Base-by-base conservation (phyloP, 1,139 yeast species). In the Pichia sp. region DNA sequence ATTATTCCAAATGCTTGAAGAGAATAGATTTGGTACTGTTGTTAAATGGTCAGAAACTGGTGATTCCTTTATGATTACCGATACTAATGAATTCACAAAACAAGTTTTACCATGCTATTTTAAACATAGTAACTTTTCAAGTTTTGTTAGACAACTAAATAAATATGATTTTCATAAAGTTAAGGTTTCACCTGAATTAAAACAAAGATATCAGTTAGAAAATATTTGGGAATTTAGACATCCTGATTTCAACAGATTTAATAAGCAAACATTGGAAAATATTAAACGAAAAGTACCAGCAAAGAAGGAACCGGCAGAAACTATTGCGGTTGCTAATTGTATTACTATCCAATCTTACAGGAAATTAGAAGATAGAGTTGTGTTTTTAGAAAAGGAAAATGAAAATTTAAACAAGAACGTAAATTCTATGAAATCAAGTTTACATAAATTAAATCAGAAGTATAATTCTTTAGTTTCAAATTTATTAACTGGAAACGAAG, bases 131-230 rank as follows among this genome's bases (percentile, higher is more conserved):
- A 92, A 92, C 66, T 90, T 87, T 66, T 94, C 97, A 35, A 80
- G 92, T 55, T 92, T 92, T 69, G 97, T 90, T 8, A 77, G 97
- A 49, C 97, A 90, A 62, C 70, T 92, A 56, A 92, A 92, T 70
- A 90, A 92, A 71, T 92, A 92, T 60, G 98, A 94, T 57, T 92
- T 95, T 74, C 97, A 92, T 67, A 92, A 92, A 66, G 95, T 92
- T 52, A 82, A 79, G 66, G 45, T 56, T 4, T 54, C 61, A n/a
- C 53, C 50, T 34, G 62, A 56, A 39, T 41, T 53, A 28, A 55
- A 54, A 41, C 58, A 55, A 43, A 41, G 54, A 30, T 53, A 76
- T 43, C 83, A 82, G 56, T 87, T 90, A 34, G 94, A 85, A 50
- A 82, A 82, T 60, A 82, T 92, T 24, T 92, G 97, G 97, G 97